Conservation (phyloP, 2,329 filamentous ascomycete species). For the Cytospora paraplurivora region DNA sequence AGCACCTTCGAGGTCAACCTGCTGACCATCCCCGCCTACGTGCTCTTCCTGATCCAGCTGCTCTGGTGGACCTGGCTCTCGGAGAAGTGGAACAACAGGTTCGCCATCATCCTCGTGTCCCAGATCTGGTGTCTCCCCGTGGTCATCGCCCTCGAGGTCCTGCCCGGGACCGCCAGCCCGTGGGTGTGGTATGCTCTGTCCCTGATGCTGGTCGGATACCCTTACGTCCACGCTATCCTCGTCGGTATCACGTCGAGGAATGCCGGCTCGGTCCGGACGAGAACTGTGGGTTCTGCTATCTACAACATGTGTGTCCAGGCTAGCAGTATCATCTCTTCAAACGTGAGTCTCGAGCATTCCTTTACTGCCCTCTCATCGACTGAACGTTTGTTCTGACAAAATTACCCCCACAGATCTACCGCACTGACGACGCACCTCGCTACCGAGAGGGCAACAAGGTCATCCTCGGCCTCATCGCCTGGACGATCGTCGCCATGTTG, state of each 20-base stretch:
- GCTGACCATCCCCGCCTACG: constrained; percentile 40
- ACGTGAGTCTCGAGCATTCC: constrained; percentile 33
- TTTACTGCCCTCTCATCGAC: not conserved
- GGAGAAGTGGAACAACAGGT: constrained; percentile 47
- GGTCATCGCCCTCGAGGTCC: constrained; percentile 47
- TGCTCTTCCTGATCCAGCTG: constrained; percentile 48
- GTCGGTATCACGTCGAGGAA: constrained; percentile 65
- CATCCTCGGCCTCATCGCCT: constrained; percentile 43
- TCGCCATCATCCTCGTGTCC: constrained; percentile 45
- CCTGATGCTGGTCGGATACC: constrained; percentile 49
- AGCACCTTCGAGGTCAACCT: constrained; percentile 33
- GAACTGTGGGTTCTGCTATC: constrained; percentile 61
- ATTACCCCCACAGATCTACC: constrained; percentile 34
- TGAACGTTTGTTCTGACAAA: not conserved
- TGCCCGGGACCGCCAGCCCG: constrained; percentile 38
- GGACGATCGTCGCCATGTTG: constrained; percentile 37
- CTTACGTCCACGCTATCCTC: constrained; percentile 44
- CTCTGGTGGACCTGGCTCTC: constrained; percentile 51
- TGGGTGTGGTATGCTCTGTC: constrained; percentile 52
- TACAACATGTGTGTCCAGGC: constrained; percentile 61
- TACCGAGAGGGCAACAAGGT: constrained; percentile 47
- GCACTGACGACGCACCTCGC: constrained; percentile 47
- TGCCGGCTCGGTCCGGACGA: constrained; percentile 61
- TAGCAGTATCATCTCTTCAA: constrained; percentile 46
- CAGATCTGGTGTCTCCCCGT: constrained; percentile 57